Evolutionary conservation across 164 flowering plant genomes (phyloP), one percentile per base, ranked within the genome.

Genomic region (Litsea cubeba): DNA sequence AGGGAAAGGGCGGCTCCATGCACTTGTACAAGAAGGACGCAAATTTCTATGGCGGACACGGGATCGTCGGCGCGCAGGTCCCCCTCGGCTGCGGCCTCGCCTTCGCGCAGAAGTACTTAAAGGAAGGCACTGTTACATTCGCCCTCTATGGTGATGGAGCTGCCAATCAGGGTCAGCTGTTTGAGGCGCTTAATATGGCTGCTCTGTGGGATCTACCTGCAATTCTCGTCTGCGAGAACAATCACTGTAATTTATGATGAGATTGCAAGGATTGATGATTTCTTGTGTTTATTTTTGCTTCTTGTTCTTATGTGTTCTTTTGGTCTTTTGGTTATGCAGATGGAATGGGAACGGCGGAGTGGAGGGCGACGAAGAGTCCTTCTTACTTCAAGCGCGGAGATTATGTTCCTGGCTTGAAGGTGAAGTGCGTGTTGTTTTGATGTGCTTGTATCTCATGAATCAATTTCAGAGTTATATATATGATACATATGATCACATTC

Each of bases 291-390:
- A 12, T 18, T 54, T 18, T 54, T 51, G 57, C 15, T 14, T 15
- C 60, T 54, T 54, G 18, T 35, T 5, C 10, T 35, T 12, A 3
- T 54, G 60, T 3, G 5, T 17, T 54, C 32, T 54, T 54, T 72
- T 74, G 73, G 60, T 62, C 12, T 50, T 62, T 32, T 57, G 35
- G 14, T 60, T n/a, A 30, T 78, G 79, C 75, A 96, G 98, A 96
- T 88, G 99, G 99, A 20, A 94, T 96, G 99, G 99, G 99, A 15
- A 96, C 98, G 0, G 98, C 99, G 1, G 99, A 93, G 72, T 96
- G 98, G 98, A 90, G 98, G 76, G 97, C 99, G 0, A 92, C 98
- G 0, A 96, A 96, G 88, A 93, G 95, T 82, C 94, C 99, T 0
- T 82, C 97, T 3, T 96, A 96, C 74, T 96, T 90, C 81, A 96